Percentiles rank a stretch among this genome's conserved stretches.
Evolutionary conservation across 2,329 filamentous ascomycete genomes (phyloP).

Genomic region (Epichloe hybrida): DNA sequence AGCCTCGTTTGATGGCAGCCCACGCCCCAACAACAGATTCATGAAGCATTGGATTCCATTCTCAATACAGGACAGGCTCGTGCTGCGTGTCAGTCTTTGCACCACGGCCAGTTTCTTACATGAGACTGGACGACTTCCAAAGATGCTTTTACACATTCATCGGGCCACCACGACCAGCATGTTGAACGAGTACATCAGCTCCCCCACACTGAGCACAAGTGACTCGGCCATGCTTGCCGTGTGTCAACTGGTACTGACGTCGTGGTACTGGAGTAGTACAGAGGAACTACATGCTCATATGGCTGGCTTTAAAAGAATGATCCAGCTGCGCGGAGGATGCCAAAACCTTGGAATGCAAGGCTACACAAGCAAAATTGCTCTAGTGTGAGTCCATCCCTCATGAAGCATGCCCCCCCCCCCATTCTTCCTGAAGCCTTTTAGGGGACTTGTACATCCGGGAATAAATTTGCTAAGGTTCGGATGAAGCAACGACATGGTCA

Average conservation of each 20-base stretch:
- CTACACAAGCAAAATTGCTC: constrained; percentile 32
- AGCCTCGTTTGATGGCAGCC: constrained; percentile 34
- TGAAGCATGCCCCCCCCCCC: neutral
- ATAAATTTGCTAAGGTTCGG: constrained; percentile 7
- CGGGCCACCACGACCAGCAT: constrained; percentile 30
- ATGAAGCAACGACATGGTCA: constrained; percentile 31
- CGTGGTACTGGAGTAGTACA: constrained; percentile 40
- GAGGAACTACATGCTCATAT: constrained; percentile 32
- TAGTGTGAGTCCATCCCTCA: constrained; percentile 26
- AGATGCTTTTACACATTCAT: constrained; percentile 27
- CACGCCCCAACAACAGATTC: constrained; percentile 29
- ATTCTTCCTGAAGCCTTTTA: neutral
- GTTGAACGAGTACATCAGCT: constrained; percentile 33
- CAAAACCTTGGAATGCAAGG: constrained; percentile 31
- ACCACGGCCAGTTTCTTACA: constrained; percentile 37
- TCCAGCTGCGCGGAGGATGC: constrained; percentile 32
- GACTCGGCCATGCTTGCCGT: constrained; percentile 35
- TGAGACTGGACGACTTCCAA: constrained; percentile 33
- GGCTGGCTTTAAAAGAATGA: constrained; percentile 33
- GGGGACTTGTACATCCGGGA: too few relatives aligned
- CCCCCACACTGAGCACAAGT: constrained; percentile 21
- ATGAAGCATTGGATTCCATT: constrained; percentile 34
- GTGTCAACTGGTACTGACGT: constrained; percentile 34
- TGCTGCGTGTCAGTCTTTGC: constrained; percentile 35
- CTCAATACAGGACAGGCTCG: constrained; percentile 34